Evolutionary conservation across 352 stramenopile genomes (phyloP), one percentile per base, ranked within the genome.

Genomic region (Phytophthora litchii): DNA sequence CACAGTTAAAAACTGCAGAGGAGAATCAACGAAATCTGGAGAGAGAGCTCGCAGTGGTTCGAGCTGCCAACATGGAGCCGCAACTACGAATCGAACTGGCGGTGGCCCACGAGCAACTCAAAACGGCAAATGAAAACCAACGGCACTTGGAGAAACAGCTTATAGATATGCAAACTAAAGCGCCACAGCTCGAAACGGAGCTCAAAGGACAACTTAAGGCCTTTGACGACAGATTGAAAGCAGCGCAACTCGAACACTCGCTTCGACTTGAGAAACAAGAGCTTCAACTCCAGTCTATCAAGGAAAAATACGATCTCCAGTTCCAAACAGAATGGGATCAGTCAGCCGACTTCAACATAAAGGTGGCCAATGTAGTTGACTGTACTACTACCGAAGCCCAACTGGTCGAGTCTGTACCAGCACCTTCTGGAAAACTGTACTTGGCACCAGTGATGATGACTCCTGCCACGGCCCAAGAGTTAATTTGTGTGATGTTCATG

Each of bases 201-300:
- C 53, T 60, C 32, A 53, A 38, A 25, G 42, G 47, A 31, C 53
- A 60, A 14, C 31, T 54, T 7, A 60, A 60, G 21, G 53, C 53
- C n/a, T 60, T 46, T 37, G 40, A 46, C 14, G 53, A 60, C 20
- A 52, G 37, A 16, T 43, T 60, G 12, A 38, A 41, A 21, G 53
- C 53, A 1, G 16, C 31, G 6, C 53, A 53, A 16, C 53, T 37
- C 14, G 21, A 60, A 11, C 53, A 60, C 16, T 20, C 21, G 21
- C 43, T 60, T 27, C 41, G 52, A n/a, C 21, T 53, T 4, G 53
- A 60, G n/a, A 60, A 60, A 37, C 41, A 53, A 4, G 34, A 52
- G 5, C 53, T 60, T 2, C 31, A 60, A 20, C 41, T 60, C 4
- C n/a, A 38, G 21, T 38, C 53, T 5, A 53, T 60, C 32, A 42